A percentile compares a stretch with the other conserved stretches of the same genome.
phyloP scores from a whole-genome alignment of 176 grass and related monocot genomes.

The Oryza meridionalis region DNA sequence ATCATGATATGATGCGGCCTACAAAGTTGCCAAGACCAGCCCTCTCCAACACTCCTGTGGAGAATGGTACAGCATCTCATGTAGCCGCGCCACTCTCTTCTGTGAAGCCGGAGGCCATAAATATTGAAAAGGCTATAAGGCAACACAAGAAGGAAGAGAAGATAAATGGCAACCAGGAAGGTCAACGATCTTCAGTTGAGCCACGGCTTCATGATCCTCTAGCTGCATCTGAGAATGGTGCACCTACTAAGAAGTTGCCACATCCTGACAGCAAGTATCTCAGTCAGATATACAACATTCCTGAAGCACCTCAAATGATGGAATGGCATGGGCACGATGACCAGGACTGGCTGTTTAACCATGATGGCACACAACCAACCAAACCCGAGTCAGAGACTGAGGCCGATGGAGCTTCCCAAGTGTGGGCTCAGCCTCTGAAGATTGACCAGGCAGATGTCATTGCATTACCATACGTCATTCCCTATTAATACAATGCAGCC shows the following conservation, averaged over 20 bases:
- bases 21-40: constrained; percentile 61
- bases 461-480: constrained; percentile 62
- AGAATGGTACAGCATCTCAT: constrained; percentile 71
- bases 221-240: constrained; percentile 32
- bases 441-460: constrained; percentile 53
- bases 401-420: constrained; percentile 39
- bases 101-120: constrained; percentile 49
- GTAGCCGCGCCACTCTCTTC: constrained; percentile 64
- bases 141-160: constrained; percentile 59
- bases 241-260: constrained; percentile 43
- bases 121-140: constrained; percentile 52
- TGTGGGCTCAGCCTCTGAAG: constrained; percentile 57
- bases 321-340: constrained; percentile 54
- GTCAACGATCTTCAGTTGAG: constrained; percentile 38
- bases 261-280: constrained; percentile 66
- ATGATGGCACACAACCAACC: constrained; percentile 31
- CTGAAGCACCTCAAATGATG: constrained; percentile 58
- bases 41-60: constrained; percentile 56
- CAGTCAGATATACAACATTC: constrained; percentile 63
- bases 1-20: constrained; percentile 56
- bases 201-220: constrained; percentile 34
- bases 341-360: constrained; percentile 52
- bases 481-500: constrained; percentile 37
- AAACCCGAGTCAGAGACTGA: constrained; percentile 28
- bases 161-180: constrained; percentile 52